Base-by-base conservation (phyloP, 179 eudicot genomes). In the Spergularia azorica region DNA sequence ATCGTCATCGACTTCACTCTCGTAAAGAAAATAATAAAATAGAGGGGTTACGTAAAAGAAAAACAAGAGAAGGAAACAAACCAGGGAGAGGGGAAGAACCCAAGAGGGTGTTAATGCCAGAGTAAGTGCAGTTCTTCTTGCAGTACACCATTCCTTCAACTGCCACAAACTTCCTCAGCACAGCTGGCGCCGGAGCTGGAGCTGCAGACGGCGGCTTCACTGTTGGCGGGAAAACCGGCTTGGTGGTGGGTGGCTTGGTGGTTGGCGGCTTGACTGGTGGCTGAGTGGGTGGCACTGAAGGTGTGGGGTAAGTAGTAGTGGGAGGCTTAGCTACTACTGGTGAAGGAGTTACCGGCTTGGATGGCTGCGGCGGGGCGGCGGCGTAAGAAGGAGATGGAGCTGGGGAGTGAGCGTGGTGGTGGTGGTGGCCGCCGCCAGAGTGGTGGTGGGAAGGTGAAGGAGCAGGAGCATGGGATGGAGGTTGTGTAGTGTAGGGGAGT, bases 81-180 rank as follows among this genome's bases (percentile, higher is more conserved):
- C 97, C 94, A 51, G 67, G 38, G 72, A 92, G 88, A 59, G 97
- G 89, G 12, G 80, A 70, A 70, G 95, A 91, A 17, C 71, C 83
- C 50, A 67, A 6, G 72, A 92, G 87, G 12, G 93, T 90, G 20
- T 88, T 84, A 72, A 86, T 77, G 32, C 93, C 97, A 54, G 67
- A 38, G 51, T 71, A 87, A 65, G 82, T 82, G 83, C 97, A 90
- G 54, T 90, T 65, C 72, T 88, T 88, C 32, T 71, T 71, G 85
- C 97, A 92, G 72, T 86, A 92, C 26, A 92, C 91, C 67, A 92
- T 89, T 1, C 97, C 97, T 41, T 87, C 80, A 16, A 90, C 89
- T 7, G 91, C 91, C 8, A 92, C 83, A 9, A 69, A 41, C 48
- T 85, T 83, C 82, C 90, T 84, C 3, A 76, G 41, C 2, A 50